phyloP scores from a whole-genome alignment of 129 eudicot species.

The Artemisia annua region DNA sequence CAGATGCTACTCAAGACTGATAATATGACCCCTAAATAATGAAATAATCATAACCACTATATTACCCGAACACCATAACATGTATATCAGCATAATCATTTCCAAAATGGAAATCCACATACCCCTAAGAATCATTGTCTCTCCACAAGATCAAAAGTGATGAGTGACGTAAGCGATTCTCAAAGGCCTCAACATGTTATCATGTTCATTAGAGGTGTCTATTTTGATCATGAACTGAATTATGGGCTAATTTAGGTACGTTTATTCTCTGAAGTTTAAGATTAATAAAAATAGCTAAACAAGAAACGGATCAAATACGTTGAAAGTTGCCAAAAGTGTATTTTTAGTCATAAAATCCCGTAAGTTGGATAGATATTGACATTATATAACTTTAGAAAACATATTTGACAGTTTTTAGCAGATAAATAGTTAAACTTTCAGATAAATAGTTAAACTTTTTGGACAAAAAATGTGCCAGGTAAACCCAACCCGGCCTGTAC shows the following conservation, averaged over 20 bases:
- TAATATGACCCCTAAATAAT: neutral
- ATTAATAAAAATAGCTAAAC: neutral
- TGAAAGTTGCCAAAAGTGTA: neutral
- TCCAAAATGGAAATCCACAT: neutral
- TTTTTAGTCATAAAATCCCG: no score
- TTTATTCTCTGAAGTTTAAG: no score
- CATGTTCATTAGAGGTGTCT: neutral
- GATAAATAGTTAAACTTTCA: neutral
- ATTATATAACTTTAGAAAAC: no score
- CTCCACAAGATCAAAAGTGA: neutral
- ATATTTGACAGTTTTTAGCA: no score
- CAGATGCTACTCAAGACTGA: neutral
- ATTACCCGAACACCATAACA: conserved; percentile 5
- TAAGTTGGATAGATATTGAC: no score
- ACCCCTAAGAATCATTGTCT: neutral
- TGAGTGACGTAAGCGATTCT: neutral
- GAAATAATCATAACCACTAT: neutral
- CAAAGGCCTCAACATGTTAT: conserved; percentile 3
- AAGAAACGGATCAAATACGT: neutral
- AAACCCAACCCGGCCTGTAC: neutral
- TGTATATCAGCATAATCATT: neutral
- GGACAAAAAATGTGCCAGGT: neutral
- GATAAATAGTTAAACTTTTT: no score
- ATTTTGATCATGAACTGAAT: neutral
- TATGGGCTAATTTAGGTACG: no score